phyloP scores from a whole-genome alignment of 139 green algal genomes.

The Tetradesmus obliquus region DNA sequence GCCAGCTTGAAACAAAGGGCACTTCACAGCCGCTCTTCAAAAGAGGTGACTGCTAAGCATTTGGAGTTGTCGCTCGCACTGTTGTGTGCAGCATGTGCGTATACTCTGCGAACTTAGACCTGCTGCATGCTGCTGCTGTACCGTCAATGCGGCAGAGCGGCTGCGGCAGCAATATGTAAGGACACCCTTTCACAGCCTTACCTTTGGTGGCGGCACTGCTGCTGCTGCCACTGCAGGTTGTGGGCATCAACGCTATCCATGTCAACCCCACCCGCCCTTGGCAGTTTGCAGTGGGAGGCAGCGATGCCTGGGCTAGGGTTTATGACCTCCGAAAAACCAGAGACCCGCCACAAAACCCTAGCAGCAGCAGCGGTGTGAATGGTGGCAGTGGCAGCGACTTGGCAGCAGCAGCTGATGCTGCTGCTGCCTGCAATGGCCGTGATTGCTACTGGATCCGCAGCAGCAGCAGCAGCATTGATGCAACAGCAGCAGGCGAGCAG shows the following conservation, averaged over 20 bases:
- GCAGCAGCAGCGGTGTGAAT: not conserved
- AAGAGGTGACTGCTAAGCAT: no score
- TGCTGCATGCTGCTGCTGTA: no score
- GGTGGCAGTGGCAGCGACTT: not conserved
- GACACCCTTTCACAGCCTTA: no score
- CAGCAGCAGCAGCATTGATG: not conserved
- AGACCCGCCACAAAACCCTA: not conserved
- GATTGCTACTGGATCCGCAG: not conserved
- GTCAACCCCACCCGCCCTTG: constrained; percentile 57
- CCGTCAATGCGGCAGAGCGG: no score
- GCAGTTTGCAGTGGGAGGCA: constrained; percentile 57
- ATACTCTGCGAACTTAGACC: no score
- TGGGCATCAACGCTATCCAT: constrained; percentile 55
- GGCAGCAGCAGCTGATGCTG: constrained; percentile 1
- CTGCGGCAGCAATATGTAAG: no score
- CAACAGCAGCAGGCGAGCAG: not conserved
- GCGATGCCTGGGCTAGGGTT: constrained; percentile 56
- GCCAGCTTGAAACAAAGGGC: no score
- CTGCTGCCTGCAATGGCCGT: not conserved
- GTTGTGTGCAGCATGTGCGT: no score
- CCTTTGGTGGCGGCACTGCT: not conserved
- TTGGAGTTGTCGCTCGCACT: no score
- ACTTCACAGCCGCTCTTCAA: no score
- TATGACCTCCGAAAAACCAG: constrained; percentile 53
- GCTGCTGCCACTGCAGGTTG: not conserved